phyloP scores from a whole-genome alignment of 805 yeast species.

The Wickerhamomyces strasburgensis region DNA sequence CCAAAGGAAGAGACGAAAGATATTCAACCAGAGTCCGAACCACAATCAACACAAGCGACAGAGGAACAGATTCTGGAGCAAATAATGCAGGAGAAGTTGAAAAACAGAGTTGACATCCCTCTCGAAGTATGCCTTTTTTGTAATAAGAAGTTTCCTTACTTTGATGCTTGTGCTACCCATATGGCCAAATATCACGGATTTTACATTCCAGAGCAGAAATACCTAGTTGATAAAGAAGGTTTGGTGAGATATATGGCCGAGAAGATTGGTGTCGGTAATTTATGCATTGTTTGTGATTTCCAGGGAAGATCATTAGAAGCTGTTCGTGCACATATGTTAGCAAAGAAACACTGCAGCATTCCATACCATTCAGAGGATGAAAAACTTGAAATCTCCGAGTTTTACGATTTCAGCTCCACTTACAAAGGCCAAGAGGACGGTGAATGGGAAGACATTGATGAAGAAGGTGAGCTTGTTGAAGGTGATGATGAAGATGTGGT shows the following conservation, averaged over 20 bases:
- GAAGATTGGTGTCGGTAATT: slow-evolving; percentile 86
- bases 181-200: slow-evolving; percentile 80
- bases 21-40: too few relatives aligned
- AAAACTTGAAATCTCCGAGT: slow-evolving; percentile 82
- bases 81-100: slow-evolving; percentile 34
- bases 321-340: slow-evolving; percentile 84
- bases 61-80: slow-evolving; percentile 35
- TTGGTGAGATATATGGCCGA: slow-evolving; percentile 76
- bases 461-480: slow-evolving; percentile 30
- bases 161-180: slow-evolving; percentile 57
- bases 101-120: slow-evolving; percentile 42
- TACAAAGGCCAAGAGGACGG: slow-evolving; percentile 38
- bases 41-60: too few relatives aligned
- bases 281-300: slow-evolving; percentile 78
- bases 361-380: slow-evolving; percentile 87
- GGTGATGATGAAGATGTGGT: slow-evolving; percentile 26
- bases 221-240: slow-evolving; percentile 66
- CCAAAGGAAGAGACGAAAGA: slow-evolving; percentile 16
- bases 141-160: slow-evolving; percentile 37
- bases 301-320: slow-evolving; percentile 85
- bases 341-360: slow-evolving; percentile 81
- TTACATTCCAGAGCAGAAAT: slow-evolving; percentile 80
- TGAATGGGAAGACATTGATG: slow-evolving; percentile 36
- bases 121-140: slow-evolving; percentile 52
- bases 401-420: slow-evolving; percentile 81